A percentile compares a stretch with the other conserved stretches of the same genome.
These are phyloP conservation scores for Magnusiomyces tetraspermus DNA, from an alignment of 1,139 yeast genomes.

Conservation along the genomic window DNA sequence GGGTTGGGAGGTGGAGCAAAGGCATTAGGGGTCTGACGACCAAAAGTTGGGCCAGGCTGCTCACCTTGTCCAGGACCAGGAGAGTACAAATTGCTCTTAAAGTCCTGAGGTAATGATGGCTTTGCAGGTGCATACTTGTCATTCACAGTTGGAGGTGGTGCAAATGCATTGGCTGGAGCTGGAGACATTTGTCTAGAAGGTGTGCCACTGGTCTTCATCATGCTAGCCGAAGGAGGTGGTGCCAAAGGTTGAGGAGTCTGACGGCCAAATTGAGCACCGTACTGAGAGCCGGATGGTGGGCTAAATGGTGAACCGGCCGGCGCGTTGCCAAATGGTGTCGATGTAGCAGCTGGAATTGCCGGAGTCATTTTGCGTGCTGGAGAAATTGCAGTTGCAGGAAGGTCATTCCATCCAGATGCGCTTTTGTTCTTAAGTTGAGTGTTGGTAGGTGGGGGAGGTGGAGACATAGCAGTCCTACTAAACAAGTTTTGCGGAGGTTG, in stretches of 20 bases:
- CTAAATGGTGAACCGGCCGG: conserved; percentile 22
- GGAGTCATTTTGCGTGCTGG: conserved; percentile 20
- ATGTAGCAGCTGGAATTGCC: conserved; percentile 20
- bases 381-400: conserved; percentile 49
- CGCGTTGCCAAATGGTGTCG: conserved; percentile 23
- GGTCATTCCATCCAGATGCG: conserved; percentile 89
- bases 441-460: conserved; percentile 13
- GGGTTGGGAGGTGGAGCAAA: conserved; percentile 24
- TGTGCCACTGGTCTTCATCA: conserved; percentile 2
- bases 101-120: conserved; percentile 11
- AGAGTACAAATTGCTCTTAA: conserved; percentile 6
- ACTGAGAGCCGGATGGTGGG: conserved; percentile 18
- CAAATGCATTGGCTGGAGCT: conserved; percentile 30
- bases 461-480: neutral
- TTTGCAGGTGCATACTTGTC: conserved; percentile 12
- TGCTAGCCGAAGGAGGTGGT: conserved; percentile 19
- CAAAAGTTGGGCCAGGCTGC: conserved; percentile 9
- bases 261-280: conserved; percentile 18
- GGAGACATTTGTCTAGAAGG: conserved; percentile 14
- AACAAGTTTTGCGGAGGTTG: conserved; percentile 3
- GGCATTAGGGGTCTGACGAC: neutral
- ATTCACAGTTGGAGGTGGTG: conserved; percentile 20
- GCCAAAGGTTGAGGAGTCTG: conserved; percentile 18
- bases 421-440: conserved; percentile 41
- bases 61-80: no score